Base-by-base conservation (phyloP, 768 basidiomycete species). In the Russula brevipes region DNA sequence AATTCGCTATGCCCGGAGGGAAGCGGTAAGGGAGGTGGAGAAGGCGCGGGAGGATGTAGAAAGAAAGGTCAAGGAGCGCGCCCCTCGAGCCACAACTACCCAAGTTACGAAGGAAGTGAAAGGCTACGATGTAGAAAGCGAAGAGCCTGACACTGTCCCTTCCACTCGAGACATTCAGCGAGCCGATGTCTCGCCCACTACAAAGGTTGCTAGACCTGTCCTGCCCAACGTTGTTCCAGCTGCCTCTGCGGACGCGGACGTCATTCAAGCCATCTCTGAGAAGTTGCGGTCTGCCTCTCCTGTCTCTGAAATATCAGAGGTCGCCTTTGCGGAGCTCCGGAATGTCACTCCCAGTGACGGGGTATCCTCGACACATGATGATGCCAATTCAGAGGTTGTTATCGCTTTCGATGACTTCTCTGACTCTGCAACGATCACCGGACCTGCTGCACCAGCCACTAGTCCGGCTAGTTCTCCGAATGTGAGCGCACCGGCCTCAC, bases 21-120 rank as follows among this genome's bases (percentile, higher is more conserved):
- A 73, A 3, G 74, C 87, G 1, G 88, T 87, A 47, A 76, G 77
- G 66, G 71, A 69, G 50, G 82, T 91, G 11, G n/a, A n/a, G n/a
- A n/a, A n/a, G n/a, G n/a, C n/a, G n/a, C n/a, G n/a, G n/a, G n/a
- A n/a, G n/a, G n/a, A n/a, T n/a, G n/a, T n/a, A n/a, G n/a, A n/a
- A n/a, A n/a, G n/a, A n/a, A n/a, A n/a, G n/a, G n/a, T n/a, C n/a
- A n/a, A n/a, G n/a, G n/a, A n/a, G n/a, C n/a, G n/a, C n/a, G n/a
- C n/a, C n/a, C n/a, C n/a, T n/a, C n/a, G 89, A 90, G 75, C 3
- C 14, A 2, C 41, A 3, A 16, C 30, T 19, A 31, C 54, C 11
- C 47, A 60, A 45, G 54, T 45, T 7, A 16, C 19, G 10, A 38
- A 54, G n/a, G 38, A 58, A 19, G 45, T 39, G 11, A 49, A 46